Conservation (phyloP, 495 filamentous ascomycete genomes). For the Astrothelium macrocarpum region DNA sequence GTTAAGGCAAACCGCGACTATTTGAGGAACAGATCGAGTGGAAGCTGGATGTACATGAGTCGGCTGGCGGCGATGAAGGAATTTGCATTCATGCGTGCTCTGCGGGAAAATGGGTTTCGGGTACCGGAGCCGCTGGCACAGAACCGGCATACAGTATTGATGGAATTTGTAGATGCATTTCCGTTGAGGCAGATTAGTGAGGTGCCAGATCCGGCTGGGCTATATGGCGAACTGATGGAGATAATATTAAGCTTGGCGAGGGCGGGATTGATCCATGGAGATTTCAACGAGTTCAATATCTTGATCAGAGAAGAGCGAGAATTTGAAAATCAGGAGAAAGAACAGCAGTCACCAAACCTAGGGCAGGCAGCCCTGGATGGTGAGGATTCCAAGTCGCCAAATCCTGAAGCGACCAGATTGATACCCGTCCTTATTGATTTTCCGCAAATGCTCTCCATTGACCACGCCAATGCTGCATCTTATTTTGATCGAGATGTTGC, state of each 20-base stretch:
- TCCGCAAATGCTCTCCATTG: conserved; percentile 95
- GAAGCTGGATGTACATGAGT: conserved; percentile 96
- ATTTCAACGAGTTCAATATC: conserved; percentile 99
- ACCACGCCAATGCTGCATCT: conserved; percentile 83
- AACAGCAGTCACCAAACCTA: not conserved
- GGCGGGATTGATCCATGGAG: conserved; percentile 89
- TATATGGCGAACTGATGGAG: conserved; percentile 84
- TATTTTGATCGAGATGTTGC: conserved; percentile 93
- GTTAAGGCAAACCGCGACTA: conserved; percentile 96
- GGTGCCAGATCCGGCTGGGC: conserved; percentile 63
- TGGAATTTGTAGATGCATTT: conserved; percentile 81
- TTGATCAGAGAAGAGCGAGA: conserved; percentile 60
- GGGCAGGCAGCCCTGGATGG: conserved; percentile 11
- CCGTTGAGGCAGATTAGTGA: conserved; percentile 76
- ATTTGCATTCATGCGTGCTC: conserved; percentile 81
- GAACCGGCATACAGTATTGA: conserved; percentile 88
- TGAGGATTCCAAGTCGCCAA: not conserved
- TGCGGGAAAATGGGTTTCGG: conserved; percentile 70
- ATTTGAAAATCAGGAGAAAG: conserved; percentile 2
- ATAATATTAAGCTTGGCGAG: conserved; percentile 77
- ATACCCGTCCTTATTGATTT: conserved; percentile 89
- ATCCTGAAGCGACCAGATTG: conserved; percentile 28
- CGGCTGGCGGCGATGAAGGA: conserved; percentile 87
- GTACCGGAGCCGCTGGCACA: conserved; percentile 82
- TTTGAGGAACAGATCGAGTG: conserved; percentile 65